phyloP scores from a whole-genome alignment of 768 basidiomycete genomes.

The Pisolithus tinctorius region DNA sequence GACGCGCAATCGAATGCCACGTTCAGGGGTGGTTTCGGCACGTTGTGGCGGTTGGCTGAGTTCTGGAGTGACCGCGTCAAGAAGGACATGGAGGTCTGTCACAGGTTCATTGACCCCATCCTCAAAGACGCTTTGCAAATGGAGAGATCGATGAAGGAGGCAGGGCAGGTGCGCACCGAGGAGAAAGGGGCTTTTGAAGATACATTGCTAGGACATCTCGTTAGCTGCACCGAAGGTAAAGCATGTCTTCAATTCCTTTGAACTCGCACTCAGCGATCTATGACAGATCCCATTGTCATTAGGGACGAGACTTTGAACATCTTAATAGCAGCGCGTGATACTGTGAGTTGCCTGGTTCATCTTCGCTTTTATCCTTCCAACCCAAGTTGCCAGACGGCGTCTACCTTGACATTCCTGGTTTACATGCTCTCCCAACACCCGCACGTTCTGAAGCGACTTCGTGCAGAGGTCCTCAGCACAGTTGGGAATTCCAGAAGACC shows the following conservation, averaged over 20 bases:
- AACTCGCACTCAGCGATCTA: neutral
- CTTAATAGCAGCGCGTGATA: conserved; percentile 32
- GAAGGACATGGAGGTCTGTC: conserved; percentile 40
- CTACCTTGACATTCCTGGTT: conserved; percentile 29
- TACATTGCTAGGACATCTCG: conserved; percentile 25
- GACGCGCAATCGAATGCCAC: conserved; percentile 29
- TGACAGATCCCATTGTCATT: conserved; percentile 24
- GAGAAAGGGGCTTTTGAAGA: conserved; percentile 15
- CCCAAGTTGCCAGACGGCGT: conserved; percentile 2
- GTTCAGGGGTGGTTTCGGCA: conserved; percentile 32
- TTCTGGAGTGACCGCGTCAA: conserved; percentile 43
- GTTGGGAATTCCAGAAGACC: conserved; percentile 45
- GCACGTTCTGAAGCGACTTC: conserved; percentile 39
- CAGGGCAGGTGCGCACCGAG: conserved; percentile 4
- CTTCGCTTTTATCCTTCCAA: neutral
- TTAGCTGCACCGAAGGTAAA: conserved; percentile 23
- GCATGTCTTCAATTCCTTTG: neutral
- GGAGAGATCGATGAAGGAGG: conserved; percentile 22
- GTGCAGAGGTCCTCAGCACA: conserved; percentile 48
- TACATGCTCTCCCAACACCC: conserved; percentile 50
- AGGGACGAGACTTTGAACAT: conserved; percentile 33
- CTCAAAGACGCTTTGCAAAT: conserved; percentile 39
- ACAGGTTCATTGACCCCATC: conserved; percentile 48
- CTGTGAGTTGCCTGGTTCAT: conserved; percentile 12
- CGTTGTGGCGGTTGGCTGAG: conserved; percentile 47